These are phyloP conservation scores for Candida tetrigidarum DNA, from an alignment of 1,139 yeast species.

Conservation along the genomic window DNA sequence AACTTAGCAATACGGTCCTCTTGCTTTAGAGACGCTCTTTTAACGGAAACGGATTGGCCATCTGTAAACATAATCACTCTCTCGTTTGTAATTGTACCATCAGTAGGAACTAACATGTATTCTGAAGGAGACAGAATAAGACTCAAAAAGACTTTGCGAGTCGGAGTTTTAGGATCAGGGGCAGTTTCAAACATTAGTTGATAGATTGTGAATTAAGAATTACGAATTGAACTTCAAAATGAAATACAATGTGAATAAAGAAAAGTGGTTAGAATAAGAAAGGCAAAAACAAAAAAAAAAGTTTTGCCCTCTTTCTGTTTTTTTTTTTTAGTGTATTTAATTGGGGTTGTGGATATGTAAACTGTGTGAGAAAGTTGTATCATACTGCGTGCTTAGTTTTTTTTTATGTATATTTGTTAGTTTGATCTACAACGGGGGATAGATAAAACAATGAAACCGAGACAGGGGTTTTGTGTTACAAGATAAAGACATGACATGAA, in stretches of 20 bases:
- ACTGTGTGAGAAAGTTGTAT: slow-evolving; percentile 2
- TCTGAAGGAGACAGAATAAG: neutral
- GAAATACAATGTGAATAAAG: too few relatives aligned
- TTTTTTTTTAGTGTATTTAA: neutral
- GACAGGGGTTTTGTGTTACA: neutral
- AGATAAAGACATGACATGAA: too few relatives aligned
- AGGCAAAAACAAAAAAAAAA: too few relatives aligned
- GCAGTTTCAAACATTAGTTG: neutral
- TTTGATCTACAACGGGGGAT: neutral
- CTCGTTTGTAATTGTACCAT: slow-evolving; percentile 15
- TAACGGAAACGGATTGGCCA: slow-evolving; percentile 22
- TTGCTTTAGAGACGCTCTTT: slow-evolving; percentile 35
- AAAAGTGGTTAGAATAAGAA: neutral
- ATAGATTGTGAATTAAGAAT: neutral
- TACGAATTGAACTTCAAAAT: too few relatives aligned
- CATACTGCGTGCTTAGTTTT: neutral
- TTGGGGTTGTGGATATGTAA: neutral
- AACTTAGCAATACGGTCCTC: slow-evolving; percentile 26
- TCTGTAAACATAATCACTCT: slow-evolving; percentile 22
- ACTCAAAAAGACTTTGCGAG: neutral
- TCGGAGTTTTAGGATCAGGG: neutral
- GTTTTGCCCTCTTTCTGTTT: neutral
- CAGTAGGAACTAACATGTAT: neutral
- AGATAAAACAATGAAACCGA: neutral
- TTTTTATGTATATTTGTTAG: neutral